A percentile compares a stretch with the other conserved stretches of the same genome.
These are phyloP conservation scores for Wallacemonas sp. DNA, from an alignment of 208 protist genomes.

Conservation along the genomic window DNA sequence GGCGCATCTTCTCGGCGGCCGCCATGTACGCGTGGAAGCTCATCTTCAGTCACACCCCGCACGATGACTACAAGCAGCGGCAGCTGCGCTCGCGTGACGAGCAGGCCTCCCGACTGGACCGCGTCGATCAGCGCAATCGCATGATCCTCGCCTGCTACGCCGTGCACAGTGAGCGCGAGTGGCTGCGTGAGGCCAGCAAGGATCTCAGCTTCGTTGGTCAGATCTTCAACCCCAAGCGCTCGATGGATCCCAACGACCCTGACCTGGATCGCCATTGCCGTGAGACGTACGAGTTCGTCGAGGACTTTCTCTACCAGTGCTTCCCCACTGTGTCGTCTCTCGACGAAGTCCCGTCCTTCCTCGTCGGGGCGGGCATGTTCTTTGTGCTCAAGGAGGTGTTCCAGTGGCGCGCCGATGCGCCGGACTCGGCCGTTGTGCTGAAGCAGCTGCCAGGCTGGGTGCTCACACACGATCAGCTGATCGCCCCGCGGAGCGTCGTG, in stretches of 20 bases:
- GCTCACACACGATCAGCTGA: background rate
- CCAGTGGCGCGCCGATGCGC: constrained; percentile 16
- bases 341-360: constrained; percentile 71
- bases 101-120: constrained; percentile 59
- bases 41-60: constrained; percentile 89
- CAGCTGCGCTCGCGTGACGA: constrained; percentile 70
- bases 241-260: constrained; percentile 73
- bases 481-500: background rate
- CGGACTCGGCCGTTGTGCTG: constrained; percentile 4
- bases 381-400: constrained; percentile 77
- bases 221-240: constrained; percentile 75
- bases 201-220: constrained; percentile 82
- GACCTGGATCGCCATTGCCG: constrained; percentile 71
- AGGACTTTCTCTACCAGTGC: constrained; percentile 90
- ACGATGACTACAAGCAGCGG: constrained; percentile 89
- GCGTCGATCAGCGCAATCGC: constrained; percentile 83
- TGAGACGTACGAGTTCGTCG: constrained; percentile 87
- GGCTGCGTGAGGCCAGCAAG: constrained; percentile 83
- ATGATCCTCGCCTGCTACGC: constrained; percentile 91
- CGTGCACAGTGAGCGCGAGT: constrained; percentile 76
- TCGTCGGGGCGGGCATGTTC: constrained; percentile 76
- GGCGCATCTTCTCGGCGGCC: constrained; percentile 70
- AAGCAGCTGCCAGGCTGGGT: constrained; percentile 9
- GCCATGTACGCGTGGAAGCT: constrained; percentile 91
- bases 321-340: constrained; percentile 75